Base-by-base conservation (phyloP, 1,284 basidiomycete genomes). In the Sanghuangporus weigelae region DNA sequence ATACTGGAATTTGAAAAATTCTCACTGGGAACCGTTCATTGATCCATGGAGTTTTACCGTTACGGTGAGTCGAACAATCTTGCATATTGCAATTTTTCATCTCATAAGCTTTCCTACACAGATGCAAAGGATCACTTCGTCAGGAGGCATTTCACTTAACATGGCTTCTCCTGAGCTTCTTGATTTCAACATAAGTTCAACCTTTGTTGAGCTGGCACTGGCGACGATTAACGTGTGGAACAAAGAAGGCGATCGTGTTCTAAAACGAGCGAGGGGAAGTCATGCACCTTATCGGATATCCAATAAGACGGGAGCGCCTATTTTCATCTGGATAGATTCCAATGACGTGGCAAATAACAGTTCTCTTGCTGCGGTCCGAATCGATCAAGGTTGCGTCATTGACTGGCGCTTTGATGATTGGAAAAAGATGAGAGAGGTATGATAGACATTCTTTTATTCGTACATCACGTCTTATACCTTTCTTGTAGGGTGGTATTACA, bases 331-430 rank as follows among this genome's bases (percentile, higher is more conserved):
- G 92, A 85, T 92, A 11, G 93, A 95, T 69, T 73, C 80, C 11
- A 86, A 90, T 57, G 81, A 81, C 49, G 81, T 74, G 65, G 72
- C 72, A 26, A 77, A 75, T 63, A 73, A 76, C 8, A 81, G 81
- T 55, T 82, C 84, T 62, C 71, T 75, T 7, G 74, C 77, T 39
- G 75, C 80, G 57, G 76, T 83, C 51, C 86, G 84, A 72, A 79
- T 92, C 62, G 75, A 82, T 36, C 86, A 96, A 68, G 90, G 91
- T 51, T 83, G 91, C 67, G 87, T 84, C 2, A 80, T 93, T 14
- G 96, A 98, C 58, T 99, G 97, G 97, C 82, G 95, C 63, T 99
- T 99, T 71, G 95, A 98, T 72, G 96, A 99, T 71, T 96, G 95
- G 90, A 92, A 91, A 74, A 89, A 89, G 7, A 90, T 94, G 78